Conservation (phyloP, 176 grass and related monocot species). For the Microstegium vimineum region DNA sequence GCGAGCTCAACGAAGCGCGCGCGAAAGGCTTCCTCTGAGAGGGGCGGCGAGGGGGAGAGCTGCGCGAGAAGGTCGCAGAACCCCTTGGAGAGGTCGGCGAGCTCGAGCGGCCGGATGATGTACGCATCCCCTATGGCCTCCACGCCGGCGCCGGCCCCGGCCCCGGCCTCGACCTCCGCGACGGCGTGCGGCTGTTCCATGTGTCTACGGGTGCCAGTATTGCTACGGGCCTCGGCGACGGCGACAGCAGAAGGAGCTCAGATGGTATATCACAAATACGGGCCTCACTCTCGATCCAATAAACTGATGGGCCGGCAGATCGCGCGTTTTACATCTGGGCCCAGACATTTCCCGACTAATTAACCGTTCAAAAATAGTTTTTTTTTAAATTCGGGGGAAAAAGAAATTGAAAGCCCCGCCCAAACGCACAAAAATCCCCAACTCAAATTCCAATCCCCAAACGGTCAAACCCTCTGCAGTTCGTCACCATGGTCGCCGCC, state of each 20-base stretch:
- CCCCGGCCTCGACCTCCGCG: neutral
- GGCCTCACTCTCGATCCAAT: neutral
- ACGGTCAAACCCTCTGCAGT: constrained; percentile 4
- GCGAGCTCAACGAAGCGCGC: constrained; percentile 58
- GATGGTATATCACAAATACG: neutral
- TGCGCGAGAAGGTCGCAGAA: constrained; percentile 56
- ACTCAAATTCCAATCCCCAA: constrained; percentile 12
- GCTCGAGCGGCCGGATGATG: constrained; percentile 50
- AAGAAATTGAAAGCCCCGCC: constrained; percentile 15
- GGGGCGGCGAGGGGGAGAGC: constrained; percentile 44
- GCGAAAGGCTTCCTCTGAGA: constrained; percentile 43
- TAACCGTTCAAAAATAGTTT: neutral
- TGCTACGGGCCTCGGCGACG: too few relatives aligned
- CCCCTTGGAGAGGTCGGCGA: constrained; percentile 48
- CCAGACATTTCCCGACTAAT: neutral
- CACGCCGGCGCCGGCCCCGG: neutral
- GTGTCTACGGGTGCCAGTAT: neutral
- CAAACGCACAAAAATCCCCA: constrained; percentile 14
- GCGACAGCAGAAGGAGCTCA: neutral
- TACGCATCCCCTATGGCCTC: constrained; percentile 13
- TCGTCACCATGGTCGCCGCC: constrained; percentile 37
- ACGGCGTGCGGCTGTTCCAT: constrained; percentile 10
- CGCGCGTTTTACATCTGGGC: neutral
- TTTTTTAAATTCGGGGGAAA: too few relatives aligned
- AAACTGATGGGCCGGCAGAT: neutral